Base-by-base conservation (phyloP, 129 eudicot genomes). In the Cynara cardunculus region DNA sequence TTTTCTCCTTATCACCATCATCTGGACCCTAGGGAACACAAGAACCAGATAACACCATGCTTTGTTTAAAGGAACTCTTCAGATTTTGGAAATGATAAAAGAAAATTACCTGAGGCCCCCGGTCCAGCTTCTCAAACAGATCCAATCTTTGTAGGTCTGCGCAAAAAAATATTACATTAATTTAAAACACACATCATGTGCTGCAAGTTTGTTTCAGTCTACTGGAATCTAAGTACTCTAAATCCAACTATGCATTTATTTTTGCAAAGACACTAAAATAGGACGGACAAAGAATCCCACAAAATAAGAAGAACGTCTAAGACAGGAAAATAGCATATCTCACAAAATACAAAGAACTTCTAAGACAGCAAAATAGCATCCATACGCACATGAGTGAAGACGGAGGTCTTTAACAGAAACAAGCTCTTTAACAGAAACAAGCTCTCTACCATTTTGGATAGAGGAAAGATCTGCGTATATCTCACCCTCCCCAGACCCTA, bases 81-180 rank as follows among this genome's bases (percentile, higher is more conserved):
- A 31, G 13, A 5, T 72, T 24, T 72, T 41, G 11, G 10, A 25
- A 26, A 19, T 13, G 19, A 19, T 1, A 25, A 27, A 11, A 41
- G 13, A 41, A 79, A 75, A 46, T 7, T 85, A 93, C 98, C 88
- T 77, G 62, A 77, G 18, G 1, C 77, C 83, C 77, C 73, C 75
- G 39, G 81, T 91, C 96, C 68, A 87, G 93, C 96, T 88, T 82
- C 84, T 90, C 98, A 78, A 94, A 88, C 16, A 89, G 3, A 82
- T 94, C 97, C 44, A 94, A 68, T 81, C 76, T 91, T 65, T 83
- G 78, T 78, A 83, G 32, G 85, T 86, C 97, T 94, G 87, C 68
- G 80, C 82, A 44, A 61, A 28, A 68, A 74, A 64, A 74, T 61
- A 75, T 73, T 27, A 79, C 39, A 72, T n/a, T 14, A 2, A 35